These are phyloP conservation scores for Geotrichum aggregatum DNA, from an alignment of 1,139 yeast genomes.

Conservation along the genomic window DNA sequence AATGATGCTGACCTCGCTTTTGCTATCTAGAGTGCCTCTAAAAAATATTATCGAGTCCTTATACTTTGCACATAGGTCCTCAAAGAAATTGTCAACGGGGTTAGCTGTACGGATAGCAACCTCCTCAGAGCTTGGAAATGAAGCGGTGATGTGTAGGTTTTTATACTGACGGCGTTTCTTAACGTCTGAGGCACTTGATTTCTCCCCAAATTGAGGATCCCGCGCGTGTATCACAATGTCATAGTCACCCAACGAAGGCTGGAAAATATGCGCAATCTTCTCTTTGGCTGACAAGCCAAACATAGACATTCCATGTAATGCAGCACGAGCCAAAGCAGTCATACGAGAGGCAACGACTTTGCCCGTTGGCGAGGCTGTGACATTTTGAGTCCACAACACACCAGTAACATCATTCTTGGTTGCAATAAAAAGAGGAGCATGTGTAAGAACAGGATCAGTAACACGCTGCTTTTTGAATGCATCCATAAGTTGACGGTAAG, in stretches of 20 bases:
- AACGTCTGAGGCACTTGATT: constrained; percentile 37
- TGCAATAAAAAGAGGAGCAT: constrained; percentile 76
- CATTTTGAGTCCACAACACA: constrained; percentile 68
- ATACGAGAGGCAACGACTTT: constrained; percentile 70
- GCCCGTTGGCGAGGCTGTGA: constrained; percentile 53
- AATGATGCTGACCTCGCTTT: constrained; percentile 47
- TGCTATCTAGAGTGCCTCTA: constrained; percentile 33
- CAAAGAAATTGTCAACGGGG: constrained; percentile 31
- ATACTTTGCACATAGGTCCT: constrained; percentile 37
- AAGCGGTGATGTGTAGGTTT: constrained; percentile 45
- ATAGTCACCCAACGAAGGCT: constrained; percentile 79
- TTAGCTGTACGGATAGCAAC: constrained; percentile 20
- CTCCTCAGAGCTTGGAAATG: constrained; percentile 29
- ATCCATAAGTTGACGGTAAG: constrained; percentile 58
- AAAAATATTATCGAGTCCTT: constrained; percentile 54
- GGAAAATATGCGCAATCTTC: constrained; percentile 55
- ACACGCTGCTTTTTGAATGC: constrained; percentile 65
- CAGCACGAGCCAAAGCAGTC: constrained; percentile 81
- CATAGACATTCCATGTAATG: constrained; percentile 49
- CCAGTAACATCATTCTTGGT: constrained; percentile 82
- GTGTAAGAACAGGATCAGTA: constrained; percentile 75
- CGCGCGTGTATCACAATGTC: constrained; percentile 63
- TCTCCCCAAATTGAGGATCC: constrained; percentile 11
- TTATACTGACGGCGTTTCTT: constrained; percentile 61
- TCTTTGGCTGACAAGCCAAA: constrained; percentile 42